Conservation (phyloP, 805 yeast species). For the Yamadazyma sp. region DNA sequence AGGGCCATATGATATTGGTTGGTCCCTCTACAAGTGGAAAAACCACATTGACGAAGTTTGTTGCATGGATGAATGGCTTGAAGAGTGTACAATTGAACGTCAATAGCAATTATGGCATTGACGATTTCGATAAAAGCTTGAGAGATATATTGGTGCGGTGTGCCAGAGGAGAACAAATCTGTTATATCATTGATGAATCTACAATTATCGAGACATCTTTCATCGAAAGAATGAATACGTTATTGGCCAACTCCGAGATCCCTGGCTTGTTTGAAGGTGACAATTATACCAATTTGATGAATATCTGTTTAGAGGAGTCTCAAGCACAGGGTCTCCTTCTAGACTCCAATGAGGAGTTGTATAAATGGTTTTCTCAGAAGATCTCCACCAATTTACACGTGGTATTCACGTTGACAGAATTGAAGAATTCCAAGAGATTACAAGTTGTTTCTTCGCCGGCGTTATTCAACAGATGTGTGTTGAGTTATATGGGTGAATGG, state of each 20-base stretch:
- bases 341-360: constrained; percentile 68
- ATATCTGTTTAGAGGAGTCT: constrained; percentile 55
- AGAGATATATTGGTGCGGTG: constrained; percentile 49
- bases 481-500: constrained; percentile 92
- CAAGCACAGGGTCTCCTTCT: constrained; percentile 59
- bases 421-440: constrained; percentile 28
- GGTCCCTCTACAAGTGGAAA: constrained; percentile 86
- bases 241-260: constrained; percentile 89
- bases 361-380: constrained; percentile 70
- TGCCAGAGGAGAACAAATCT: constrained; percentile 56
- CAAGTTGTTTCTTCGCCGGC: constrained; percentile 80
- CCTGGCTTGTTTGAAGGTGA: constrained; percentile 87
- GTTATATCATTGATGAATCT: constrained; percentile 81
- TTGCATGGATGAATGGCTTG: constrained; percentile 88
- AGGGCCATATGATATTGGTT: constrained; percentile 84
- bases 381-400: constrained; percentile 77
- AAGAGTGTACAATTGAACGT: constrained; percentile 58
- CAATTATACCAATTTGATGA: constrained; percentile 54
- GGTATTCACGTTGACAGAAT: constrained; percentile 67
- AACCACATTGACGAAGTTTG: constrained; percentile 73
- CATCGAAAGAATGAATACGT: constrained; percentile 86
- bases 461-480: constrained; percentile 81
- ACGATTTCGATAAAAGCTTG: constrained; percentile 67
- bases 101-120: constrained; percentile 50
- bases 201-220: constrained; percentile 74